Conservation (phyloP, 78 protist species). For the Acrasis kona region DNA sequence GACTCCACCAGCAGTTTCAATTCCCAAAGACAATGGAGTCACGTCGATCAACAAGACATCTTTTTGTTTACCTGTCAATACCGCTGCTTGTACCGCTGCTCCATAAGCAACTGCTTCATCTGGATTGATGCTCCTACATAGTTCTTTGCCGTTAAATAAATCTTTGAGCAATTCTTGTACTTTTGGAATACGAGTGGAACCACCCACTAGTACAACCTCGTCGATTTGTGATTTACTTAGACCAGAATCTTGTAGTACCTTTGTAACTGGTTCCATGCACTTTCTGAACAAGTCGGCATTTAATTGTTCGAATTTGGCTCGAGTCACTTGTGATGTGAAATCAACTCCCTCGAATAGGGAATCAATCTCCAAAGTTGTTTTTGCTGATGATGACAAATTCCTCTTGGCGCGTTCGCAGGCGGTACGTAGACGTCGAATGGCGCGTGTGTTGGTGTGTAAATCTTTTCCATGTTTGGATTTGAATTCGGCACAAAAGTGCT, state of each 20-base stretch:
- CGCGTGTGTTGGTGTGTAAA: conserved; percentile 57
- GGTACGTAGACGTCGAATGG: conserved; percentile 82
- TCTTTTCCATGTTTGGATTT: conserved; percentile 73
- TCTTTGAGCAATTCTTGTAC: conserved; percentile 89
- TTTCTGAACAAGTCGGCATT: conserved; percentile 89
- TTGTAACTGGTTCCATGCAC: conserved; percentile 86
- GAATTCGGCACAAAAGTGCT: conserved; percentile 67
- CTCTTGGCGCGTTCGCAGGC: too few species aligned
- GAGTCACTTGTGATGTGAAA: conserved; percentile 90
- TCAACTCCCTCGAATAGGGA: conserved; percentile 89
- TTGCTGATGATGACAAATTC: too few species aligned
- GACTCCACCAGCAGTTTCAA: conserved; percentile 98
- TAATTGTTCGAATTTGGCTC: conserved; percentile 99
- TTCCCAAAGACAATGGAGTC: conserved; percentile 92
- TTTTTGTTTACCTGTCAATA: conserved; percentile 54
- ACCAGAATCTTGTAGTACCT: too few species aligned
- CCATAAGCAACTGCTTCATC: conserved; percentile 98
- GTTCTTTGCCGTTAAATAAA: conserved; percentile 97
- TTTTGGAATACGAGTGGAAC: conserved; percentile 99
- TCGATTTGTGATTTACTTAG: conserved; percentile 82
- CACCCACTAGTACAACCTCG: conserved; percentile 98
- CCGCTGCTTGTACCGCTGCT: conserved; percentile 98
- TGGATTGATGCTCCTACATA: conserved; percentile 85
- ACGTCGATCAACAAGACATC: too few species aligned
- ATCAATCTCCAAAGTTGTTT: conserved; percentile 90